phyloP scores from a whole-genome alignment of 495 filamentous ascomycete genomes.

The Aspergillus cavernicola region DNA sequence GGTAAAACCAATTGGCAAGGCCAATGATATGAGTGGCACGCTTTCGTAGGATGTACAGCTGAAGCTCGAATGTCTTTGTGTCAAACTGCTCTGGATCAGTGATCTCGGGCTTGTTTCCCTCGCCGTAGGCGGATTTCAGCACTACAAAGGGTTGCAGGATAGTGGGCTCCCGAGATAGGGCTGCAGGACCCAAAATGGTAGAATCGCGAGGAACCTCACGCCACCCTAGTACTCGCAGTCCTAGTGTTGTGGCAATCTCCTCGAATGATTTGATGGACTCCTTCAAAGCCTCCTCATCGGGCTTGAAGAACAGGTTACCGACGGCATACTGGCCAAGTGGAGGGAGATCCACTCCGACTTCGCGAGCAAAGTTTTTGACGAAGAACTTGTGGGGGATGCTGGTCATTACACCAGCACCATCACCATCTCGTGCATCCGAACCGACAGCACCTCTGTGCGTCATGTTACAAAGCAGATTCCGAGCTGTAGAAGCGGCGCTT shows the following conservation, averaged over 20 bases:
- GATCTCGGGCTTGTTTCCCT: constrained; percentile 74
- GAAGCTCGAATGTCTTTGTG: constrained; percentile 81
- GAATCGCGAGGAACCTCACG: constrained; percentile 93
- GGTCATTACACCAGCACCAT: constrained; percentile 99
- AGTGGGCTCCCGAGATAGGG: constrained; percentile 87
- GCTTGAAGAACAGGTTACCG: constrained; percentile 99
- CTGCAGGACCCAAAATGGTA: constrained; percentile 87
- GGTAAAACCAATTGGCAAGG: constrained; percentile 97
- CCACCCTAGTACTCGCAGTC: constrained; percentile 92
- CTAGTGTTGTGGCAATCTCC: constrained; percentile 82
- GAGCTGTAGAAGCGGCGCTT: constrained; percentile 50
- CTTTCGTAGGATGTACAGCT: constrained; percentile 94
- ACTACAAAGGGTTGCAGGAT: constrained; percentile 97
- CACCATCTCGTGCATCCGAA: constrained; percentile 94
- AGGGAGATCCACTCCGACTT: constrained; percentile 81
- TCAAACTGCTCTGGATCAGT: constrained; percentile 80
- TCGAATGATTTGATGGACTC: constrained; percentile 87
- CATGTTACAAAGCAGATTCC: constrained; percentile 98
- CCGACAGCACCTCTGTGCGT: constrained; percentile 98
- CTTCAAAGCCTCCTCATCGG: constrained; percentile 79
- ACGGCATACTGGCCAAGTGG: constrained; percentile 92
- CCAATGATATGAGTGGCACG: constrained; percentile 91
- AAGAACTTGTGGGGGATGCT: constrained; percentile 99
- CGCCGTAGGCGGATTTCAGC: constrained; percentile 77
- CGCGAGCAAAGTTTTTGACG: constrained; percentile 92